Base-by-base conservation (phyloP, 768 basidiomycete species). In the Lanmaoa rubissima region DNA sequence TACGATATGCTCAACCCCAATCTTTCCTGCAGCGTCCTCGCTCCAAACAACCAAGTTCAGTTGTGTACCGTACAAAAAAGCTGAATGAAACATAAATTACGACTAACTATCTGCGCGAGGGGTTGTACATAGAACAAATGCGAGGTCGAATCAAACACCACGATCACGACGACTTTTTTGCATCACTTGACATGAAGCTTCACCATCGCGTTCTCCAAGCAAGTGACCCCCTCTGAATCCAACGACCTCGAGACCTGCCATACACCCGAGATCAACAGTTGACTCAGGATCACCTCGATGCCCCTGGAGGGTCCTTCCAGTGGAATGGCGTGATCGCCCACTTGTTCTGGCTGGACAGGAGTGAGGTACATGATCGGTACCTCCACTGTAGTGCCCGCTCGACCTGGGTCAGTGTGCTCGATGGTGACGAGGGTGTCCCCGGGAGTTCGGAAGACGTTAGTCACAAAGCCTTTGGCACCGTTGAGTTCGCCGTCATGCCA, bases 241-340 rank as follows among this genome's bases (percentile, higher is more conserved):
- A 65, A 43, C 40, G 65, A 61, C 48, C 43, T 63, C 36, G 53
- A 53, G 14, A 73, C 71, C 14, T 52, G 49, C 70, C 70, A 71
- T 36, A 64, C 38, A 0, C 35, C 65, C 4, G 62, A 61, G 40
- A 77, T 72, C 31, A 75, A 63, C 32, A 63, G 61, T 54, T 79
- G 74, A 36, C 78, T 67, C 55, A 85, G 69, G 40, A 79, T 73
- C 55, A 84, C 76, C 53, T 76, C 69, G 21, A 65, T 67, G 17
- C 81, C 82, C 60, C 72, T 78, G 38, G 69, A 58, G 19, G 63
- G 54, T 1, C 82, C 84, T 6, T 75, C 73, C 51, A 85, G 68
- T 21, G 78, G 75, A 41, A 87, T 57, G 6, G 83, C 86, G 39
- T 75, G 76, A 42, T 85, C 79, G 9, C 75, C 78, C 42, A 69